Base-by-base conservation (phyloP, 1,139 yeast species). In the Hemisphaericaspora xylanilytica region DNA sequence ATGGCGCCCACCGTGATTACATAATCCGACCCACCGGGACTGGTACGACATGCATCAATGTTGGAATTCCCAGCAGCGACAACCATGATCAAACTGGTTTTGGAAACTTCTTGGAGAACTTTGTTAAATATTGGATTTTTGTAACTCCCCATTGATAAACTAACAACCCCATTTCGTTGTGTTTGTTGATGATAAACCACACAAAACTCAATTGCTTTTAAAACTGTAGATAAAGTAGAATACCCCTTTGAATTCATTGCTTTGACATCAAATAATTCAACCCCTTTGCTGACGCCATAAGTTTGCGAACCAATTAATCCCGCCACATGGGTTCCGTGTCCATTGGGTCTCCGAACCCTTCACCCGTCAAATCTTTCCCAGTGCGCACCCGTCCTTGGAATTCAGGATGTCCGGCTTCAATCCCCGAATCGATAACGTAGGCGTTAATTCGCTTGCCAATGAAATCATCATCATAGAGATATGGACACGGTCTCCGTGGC, bases 311-410 rank as follows among this genome's bases (percentile, higher is more conserved):
- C 96, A 25, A 86, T 73, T 9, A 87, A 58, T 0, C 96, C 95
- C 0, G 96, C 94, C 3, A 87, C 95, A 58, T 88, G 96, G 0
- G 96, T 86, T 1, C 85, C 83, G 53, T 84, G 92, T 0, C 90
- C 89, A 52, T 79, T 80, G 51, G 46, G 51, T 82, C 89, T 0
- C 82, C 82, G 0, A 60, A 48, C 0, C 80, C 85, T 54, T 77
- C 83, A 0, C 64, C 69, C 0, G 85, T 78, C 42, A 79, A 73
- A 51, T 81, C 86, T 10, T 55, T 66, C 0, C 87, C 88, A 37
- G 55, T 47, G 2, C 46, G 44, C 0, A 80, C 86, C 40, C 92
- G 64, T 0, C 79, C 80, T 43, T 74, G 80, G 51, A 85, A 81
- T 30, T 83, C 85, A 0, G 78, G 76, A 50, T 81, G 84, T 1